These are phyloP conservation scores for Rosa rugosa DNA, from an alignment of 306 rosid species.

Conservation along the genomic window DNA sequence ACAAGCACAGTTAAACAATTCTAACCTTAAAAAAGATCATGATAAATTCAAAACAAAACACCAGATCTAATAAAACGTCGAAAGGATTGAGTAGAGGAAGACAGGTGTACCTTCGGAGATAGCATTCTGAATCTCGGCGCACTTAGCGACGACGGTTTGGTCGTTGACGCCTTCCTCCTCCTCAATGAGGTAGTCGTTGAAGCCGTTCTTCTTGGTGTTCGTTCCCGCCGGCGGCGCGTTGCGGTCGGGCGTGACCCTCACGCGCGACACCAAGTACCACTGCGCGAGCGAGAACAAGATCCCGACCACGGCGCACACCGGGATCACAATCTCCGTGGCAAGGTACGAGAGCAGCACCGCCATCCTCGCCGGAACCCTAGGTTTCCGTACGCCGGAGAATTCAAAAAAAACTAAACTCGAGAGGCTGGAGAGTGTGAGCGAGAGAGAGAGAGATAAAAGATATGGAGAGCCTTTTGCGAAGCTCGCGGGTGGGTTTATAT, in stretches of 20 bases:
- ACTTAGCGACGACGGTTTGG: conserved; percentile 61
- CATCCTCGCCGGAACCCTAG: conserved; percentile 55
- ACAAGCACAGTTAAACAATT: background rate
- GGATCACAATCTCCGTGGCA: conserved; percentile 60
- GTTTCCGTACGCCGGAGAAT: conserved; percentile 11
- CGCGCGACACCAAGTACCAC: conserved; percentile 69
- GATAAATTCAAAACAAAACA: background rate
- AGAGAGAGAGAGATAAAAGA: background rate
- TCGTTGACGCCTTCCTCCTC: conserved; percentile 78
- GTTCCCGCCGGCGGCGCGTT: conserved; percentile 36
- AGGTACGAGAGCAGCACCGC: conserved; percentile 49
- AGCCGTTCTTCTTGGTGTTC: conserved; percentile 52
- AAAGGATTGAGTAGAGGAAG: background rate
- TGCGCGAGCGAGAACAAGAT: conserved; percentile 63
- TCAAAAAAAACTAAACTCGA: background rate
- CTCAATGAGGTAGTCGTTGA: conserved; percentile 53
- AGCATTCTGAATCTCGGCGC: conserved; percentile 77
- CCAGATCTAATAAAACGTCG: background rate
- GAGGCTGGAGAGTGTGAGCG: background rate
- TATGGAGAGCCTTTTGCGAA: conserved; percentile 10
- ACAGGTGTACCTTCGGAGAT: conserved; percentile 64
- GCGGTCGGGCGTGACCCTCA: conserved; percentile 55
- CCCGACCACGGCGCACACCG: conserved; percentile 62
- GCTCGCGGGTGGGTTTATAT: conserved; percentile 33
- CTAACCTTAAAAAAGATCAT: background rate